Conservation (phyloP, 1,139 yeast genomes). For the Kurtzmaniella quercitrusa region DNA sequence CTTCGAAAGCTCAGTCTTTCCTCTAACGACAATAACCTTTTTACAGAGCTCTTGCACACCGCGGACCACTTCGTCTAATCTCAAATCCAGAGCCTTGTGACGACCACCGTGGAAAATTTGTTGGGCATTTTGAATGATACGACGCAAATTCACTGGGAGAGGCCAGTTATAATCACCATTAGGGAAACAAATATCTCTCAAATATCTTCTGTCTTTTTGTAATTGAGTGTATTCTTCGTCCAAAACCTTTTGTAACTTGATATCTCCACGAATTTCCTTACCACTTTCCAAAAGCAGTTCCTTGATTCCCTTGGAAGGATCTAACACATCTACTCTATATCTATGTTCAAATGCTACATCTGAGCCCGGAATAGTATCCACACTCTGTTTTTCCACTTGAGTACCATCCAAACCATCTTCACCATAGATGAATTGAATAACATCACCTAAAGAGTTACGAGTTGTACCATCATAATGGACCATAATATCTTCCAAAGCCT, state of each 20-base stretch:
- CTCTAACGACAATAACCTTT: constrained; percentile 76
- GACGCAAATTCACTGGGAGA: constrained; percentile 92
- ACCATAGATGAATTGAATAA: constrained; percentile 95
- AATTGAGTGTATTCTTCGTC: constrained; percentile 85
- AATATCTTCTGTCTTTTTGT: constrained; percentile 66
- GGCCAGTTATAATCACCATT: constrained; percentile 98
- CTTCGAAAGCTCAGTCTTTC: constrained; percentile 63
- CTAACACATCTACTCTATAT: constrained; percentile 85
- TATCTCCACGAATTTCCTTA: constrained; percentile 85
- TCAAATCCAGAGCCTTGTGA: constrained; percentile 84
- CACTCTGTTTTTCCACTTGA: constrained; percentile 94
- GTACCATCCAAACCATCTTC: constrained; percentile 99
- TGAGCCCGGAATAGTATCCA: constrained; percentile 94
- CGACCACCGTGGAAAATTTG: constrained; percentile 94
- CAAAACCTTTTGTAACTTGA: constrained; percentile 70
- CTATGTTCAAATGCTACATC: constrained; percentile 77
- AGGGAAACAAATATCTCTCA: constrained; percentile 77
- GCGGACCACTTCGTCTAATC: constrained; percentile 71
- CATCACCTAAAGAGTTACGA: constrained; percentile 93
- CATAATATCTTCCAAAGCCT: constrained; percentile 98
- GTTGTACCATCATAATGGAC: constrained; percentile 99
- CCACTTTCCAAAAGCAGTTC: constrained; percentile 83
- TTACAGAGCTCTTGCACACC: constrained; percentile 70
- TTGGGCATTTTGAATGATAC: constrained; percentile 95
- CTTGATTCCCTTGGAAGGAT: constrained; percentile 56